phyloP scores from a whole-genome alignment of 495 filamentous ascomycete genomes.

The Penicillium chermesinum region DNA sequence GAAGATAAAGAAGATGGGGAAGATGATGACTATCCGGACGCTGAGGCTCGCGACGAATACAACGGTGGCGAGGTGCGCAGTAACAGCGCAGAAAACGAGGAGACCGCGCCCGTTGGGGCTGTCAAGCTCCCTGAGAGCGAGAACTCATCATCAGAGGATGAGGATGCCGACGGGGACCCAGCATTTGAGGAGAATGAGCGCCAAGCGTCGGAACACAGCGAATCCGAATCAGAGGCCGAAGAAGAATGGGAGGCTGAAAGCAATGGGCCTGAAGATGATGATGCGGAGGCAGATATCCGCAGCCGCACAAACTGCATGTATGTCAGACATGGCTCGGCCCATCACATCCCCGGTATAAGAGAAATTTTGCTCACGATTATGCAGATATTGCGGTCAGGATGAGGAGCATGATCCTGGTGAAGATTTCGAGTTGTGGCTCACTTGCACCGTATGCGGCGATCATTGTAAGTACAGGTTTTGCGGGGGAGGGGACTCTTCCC shows the following conservation, averaged over 20 bases:
- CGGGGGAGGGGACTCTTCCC: slow-evolving; percentile 15
- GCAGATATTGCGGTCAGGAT: slow-evolving; percentile 70
- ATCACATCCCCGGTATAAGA: not conserved
- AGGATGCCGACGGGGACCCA: slow-evolving; percentile 30
- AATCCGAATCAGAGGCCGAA: slow-evolving; percentile 62
- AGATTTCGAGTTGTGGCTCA: slow-evolving; percentile 81
- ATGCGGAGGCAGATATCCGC: slow-evolving; percentile 50
- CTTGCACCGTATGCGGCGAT: slow-evolving; percentile 77
- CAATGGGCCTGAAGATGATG: slow-evolving; percentile 58
- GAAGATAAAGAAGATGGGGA: slow-evolving; percentile 43
- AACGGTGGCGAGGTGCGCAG: slow-evolving; percentile 26
- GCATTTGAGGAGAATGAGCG: slow-evolving; percentile 36
- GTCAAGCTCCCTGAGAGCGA: slow-evolving; percentile 66
- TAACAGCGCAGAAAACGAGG: slow-evolving; percentile 28
- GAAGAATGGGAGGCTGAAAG: slow-evolving; percentile 63
- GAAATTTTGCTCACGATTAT: not conserved
- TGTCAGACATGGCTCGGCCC: slow-evolving; percentile 32
- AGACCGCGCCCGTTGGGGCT: slow-evolving; percentile 63
- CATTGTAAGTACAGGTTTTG: slow-evolving; percentile 64
- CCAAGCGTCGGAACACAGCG: slow-evolving; percentile 52
- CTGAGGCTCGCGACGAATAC: slow-evolving; percentile 24
- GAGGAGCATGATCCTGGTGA: slow-evolving; percentile 82
- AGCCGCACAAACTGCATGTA: slow-evolving; percentile 60
- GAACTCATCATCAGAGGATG: slow-evolving; percentile 42
- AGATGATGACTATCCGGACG: slow-evolving; percentile 29